Evolutionary conservation across 306 rosid genomes (phyloP).

Genomic region (Ziziphus jujuba): DNA sequence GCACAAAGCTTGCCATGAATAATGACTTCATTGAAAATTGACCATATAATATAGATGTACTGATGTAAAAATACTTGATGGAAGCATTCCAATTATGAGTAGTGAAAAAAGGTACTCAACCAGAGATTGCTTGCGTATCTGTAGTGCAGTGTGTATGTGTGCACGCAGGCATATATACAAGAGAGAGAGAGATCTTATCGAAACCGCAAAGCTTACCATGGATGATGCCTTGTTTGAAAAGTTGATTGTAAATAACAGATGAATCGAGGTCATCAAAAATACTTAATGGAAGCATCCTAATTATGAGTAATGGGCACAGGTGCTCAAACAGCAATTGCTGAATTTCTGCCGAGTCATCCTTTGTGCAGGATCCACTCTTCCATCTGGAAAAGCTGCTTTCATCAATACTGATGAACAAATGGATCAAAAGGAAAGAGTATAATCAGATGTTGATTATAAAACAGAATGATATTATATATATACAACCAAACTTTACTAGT

Average conservation of each 20-base stretch:
- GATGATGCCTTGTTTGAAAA: conserved; percentile 39
- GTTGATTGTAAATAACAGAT: conserved; percentile 59
- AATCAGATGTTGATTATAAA: conserved; percentile 3
- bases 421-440: conserved; percentile 22
- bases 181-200: background rate
- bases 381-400: conserved; percentile 50
- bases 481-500: too few relatives aligned
- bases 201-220: conserved; percentile 40
- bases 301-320: conserved; percentile 82
- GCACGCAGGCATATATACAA: too few relatives aligned
- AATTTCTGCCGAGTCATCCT: conserved; percentile 53
- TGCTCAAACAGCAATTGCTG: conserved; percentile 73
- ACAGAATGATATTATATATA: too few relatives aligned
- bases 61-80: too few relatives aligned
- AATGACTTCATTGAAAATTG: too few relatives aligned
- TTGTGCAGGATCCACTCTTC: conserved; percentile 43
- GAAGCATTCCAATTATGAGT: too few relatives aligned
- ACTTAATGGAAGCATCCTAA: conserved; percentile 88
- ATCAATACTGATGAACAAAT: conserved; percentile 51
- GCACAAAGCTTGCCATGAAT: too few relatives aligned
- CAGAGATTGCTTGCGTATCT: too few relatives aligned
- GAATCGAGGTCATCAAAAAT: conserved; percentile 65
- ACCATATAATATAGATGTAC: too few relatives aligned
- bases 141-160: background rate
- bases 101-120: too few relatives aligned